A percentile compares a stretch with the other conserved stretches of the same genome.
Conservation (phyloP, 352 stramenopile genomes). For the Phytophthora sp. region DNA sequence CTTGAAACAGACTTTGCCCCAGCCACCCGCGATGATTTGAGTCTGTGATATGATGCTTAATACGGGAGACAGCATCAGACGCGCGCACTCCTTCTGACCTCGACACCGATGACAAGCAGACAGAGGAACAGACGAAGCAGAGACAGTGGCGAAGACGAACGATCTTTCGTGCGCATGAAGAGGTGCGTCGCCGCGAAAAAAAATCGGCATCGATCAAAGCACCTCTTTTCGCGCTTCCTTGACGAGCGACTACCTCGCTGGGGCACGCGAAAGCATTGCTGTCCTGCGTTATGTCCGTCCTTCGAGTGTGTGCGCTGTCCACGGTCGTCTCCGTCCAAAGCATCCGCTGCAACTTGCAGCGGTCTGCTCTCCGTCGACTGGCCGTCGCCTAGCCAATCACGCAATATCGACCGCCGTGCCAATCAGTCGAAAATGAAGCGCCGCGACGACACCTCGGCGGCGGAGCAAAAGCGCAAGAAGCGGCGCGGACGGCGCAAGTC, state of each 20-base stretch:
- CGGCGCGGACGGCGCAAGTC: slow-evolving; percentile 48
- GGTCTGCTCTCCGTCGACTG: background rate
- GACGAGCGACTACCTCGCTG: too few relatives aligned
- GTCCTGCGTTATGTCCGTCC: too few relatives aligned
- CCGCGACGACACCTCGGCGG: background rate
- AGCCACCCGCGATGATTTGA: background rate
- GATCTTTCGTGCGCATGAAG: background rate
- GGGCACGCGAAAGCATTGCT: too few relatives aligned
- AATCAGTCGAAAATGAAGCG: slow-evolving; percentile 24
- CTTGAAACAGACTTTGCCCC: slow-evolving; percentile 3
- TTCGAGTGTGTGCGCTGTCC: too few relatives aligned
- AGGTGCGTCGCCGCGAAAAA: background rate
- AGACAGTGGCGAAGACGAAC: background rate
- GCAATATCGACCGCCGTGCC: background rate
- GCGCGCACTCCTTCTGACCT: too few relatives aligned
- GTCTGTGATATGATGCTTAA: too few relatives aligned
- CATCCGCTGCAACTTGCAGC: slow-evolving; percentile 33
- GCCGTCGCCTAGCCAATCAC: slow-evolving; percentile 9
- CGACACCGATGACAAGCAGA: too few relatives aligned
- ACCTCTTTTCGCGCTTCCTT: too few relatives aligned
- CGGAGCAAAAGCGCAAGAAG: slow-evolving; percentile 29
- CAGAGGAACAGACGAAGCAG: too few relatives aligned
- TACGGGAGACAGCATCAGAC: too few relatives aligned
- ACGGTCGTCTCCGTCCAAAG: too few relatives aligned
- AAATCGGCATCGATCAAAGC: too few relatives aligned